Base-by-base conservation (phyloP, 371 early-diverging fungal species). In the Batkoa obscura region DNA sequence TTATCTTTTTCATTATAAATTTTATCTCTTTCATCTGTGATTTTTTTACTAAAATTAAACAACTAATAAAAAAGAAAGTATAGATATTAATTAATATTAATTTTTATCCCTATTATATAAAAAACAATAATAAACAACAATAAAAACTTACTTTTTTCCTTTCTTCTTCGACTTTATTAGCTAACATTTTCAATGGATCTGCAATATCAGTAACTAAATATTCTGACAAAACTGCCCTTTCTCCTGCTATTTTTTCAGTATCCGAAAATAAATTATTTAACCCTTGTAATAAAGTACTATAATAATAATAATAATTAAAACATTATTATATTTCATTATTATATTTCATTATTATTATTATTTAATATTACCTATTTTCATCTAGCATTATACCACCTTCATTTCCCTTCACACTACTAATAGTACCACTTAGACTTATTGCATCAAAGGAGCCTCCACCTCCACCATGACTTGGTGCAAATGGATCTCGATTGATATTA, bases 1-100 rank as follows among this genome's bases (percentile, higher is more conserved):
- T 81, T 81, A 52, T 84, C 86, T 50, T 79, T 82, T 31, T 86
- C 86, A 2, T 67, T 60, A 56, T 74, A 73, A 0, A 75, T 66
- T 51, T 69, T 77, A 51, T 84, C 84, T 23, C 81, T 65, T 43
- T 85, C 87, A 10, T 37, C 51, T 10, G 12, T n/a, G 30, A 34
- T 13, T 15, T 62, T 32, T 41, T 56, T 50, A 38, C 33, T 15
- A 45, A 39, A 34, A 37, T 12, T 31, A 41, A 34, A 53, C 34
- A 32, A 10, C 36, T 43, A 33, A 17, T 3, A 6, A 9, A n/a
- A n/a, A 6, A 41, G 33, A 30, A 30, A 36, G 31, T 13, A 4
- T 1, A n/a, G 31, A 64, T 80, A 84, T 76, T 83, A 84, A 59
- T 23, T 23, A 23, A 23, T 23, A 23, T 23, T 23, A 0, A 23